Evolutionary conservation across 2,329 filamentous ascomycete genomes (phyloP), one percentile per base, ranked within the genome.

Genomic region (Beauveria varroae): DNA sequence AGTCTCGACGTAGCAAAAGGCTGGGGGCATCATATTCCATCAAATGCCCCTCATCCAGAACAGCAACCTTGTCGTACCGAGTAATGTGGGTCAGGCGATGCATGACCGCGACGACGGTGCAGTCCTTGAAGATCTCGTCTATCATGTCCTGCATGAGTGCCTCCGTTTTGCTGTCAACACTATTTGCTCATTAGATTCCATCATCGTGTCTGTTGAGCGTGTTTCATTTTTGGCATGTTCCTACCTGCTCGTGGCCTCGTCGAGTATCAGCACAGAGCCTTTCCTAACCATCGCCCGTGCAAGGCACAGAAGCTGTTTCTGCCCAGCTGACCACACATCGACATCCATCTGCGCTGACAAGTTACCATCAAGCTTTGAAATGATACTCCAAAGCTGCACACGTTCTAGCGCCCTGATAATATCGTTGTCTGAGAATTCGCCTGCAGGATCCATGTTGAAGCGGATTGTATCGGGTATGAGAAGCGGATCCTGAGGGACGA

Each of bases 61-160:
- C 88, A 5, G 89, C 85, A 18, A 90, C 75, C 28, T 71, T 73
- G 66, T 84, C 81, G 68, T 79, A 81, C 62, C 78, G 77, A 49
- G 78, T 71, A 41, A 83, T 78, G 5, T 78, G 79, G 5, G 73
- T 70, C n/a, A 78, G 65, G 18, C 75, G 71, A 63, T 78, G 76
- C 0, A 71, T 73, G 12, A 78, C 68, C 2, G 73, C 69, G 12
- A 78, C 69, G n/a, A 88, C 77, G 0, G 86, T 88, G 63, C 82
- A 80, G 0, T 67, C 64, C 3, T 64, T 61, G 22, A 76, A 73
- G 54, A 74, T 68, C 0, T 67, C 57, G 1, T 59, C 59, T 8
- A 76, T 66, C 5, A 75, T 64, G 1, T 68, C 65, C 58, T 73
- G 70, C 62, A 76, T 73, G 6, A 68, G 62, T 10, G 66, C 65